Conservation (phyloP, 2,329 filamentous ascomycete species). For the Leptographium procerum region DNA sequence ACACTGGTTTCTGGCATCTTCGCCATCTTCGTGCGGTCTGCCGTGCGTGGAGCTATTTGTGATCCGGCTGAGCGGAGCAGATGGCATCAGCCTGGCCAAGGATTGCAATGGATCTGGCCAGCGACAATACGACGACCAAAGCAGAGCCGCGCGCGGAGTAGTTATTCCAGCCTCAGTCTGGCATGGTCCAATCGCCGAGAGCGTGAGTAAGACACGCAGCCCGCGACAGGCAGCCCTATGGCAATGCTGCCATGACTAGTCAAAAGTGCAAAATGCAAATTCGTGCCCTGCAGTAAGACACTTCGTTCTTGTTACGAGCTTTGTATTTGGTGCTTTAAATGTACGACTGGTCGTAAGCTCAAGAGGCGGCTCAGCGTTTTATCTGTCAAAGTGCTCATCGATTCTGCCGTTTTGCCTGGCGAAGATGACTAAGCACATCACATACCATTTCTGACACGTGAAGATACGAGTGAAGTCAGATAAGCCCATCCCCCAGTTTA, state of each 20-base stretch:
- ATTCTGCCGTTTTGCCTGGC: not conserved
- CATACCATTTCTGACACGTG: not conserved
- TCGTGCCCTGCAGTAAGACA: not conserved
- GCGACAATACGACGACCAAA: not conserved
- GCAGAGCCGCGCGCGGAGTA: not conserved
- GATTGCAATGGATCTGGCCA: not conserved
- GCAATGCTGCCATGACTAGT: not conserved
- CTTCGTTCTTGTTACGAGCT: too few species aligned
- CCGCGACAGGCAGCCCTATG: too few species aligned
- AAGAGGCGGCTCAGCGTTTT: not conserved
- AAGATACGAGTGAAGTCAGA: constrained; percentile 1
- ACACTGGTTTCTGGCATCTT: not conserved
- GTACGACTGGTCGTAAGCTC: too few species aligned
- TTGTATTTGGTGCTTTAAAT: too few species aligned
- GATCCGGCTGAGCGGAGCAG: not conserved
- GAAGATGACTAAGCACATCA: not conserved
- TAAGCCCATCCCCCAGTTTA: not conserved
- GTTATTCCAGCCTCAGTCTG: not conserved
- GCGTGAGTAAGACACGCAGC: not conserved
- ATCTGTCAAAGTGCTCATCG: too few species aligned
- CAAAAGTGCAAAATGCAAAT: not conserved
- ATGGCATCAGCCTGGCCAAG: not conserved
- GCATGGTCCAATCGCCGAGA: not conserved
- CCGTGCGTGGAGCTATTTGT: not conserved
- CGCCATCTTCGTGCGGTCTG: not conserved